These are phyloP conservation scores for Sanghuangporus sanghuang DNA, from an alignment of 1,284 basidiomycete genomes.

Conservation along the genomic window DNA sequence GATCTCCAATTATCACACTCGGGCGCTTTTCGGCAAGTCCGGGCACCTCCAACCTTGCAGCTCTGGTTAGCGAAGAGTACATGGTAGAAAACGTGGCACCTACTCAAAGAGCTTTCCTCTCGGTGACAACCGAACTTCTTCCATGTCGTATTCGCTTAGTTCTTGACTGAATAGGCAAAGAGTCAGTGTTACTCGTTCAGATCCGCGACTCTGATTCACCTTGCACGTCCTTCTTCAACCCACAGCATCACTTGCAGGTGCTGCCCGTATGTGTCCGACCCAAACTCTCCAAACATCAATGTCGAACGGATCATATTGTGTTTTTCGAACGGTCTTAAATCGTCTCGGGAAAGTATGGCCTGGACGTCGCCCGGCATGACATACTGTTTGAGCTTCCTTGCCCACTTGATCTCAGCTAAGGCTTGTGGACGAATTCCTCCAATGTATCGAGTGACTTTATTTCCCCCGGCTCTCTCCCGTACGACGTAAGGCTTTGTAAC, in stretches of 20 bases:
- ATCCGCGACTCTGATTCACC: slow-evolving; percentile 26
- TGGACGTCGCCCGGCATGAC: not conserved
- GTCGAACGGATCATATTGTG: slow-evolving; percentile 26
- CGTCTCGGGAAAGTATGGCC: not conserved
- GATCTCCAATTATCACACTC: slow-evolving; percentile 46
- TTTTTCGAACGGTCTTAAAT: slow-evolving; percentile 17
- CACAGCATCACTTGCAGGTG: slow-evolving; percentile 39
- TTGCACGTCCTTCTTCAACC: slow-evolving; percentile 43
- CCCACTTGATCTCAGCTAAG: slow-evolving; percentile 13
- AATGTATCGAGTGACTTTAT: slow-evolving; percentile 25
- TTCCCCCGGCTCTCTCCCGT: slow-evolving; percentile 22
- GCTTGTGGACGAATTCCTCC: slow-evolving; percentile 32
- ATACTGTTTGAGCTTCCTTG: not conserved
- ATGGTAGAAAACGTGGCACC: not conserved
- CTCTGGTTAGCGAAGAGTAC: not conserved
- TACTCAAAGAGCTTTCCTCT: slow-evolving; percentile 25
- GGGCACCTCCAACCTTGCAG: slow-evolving; percentile 37
- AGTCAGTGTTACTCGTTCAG: not conserved
- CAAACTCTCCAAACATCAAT: slow-evolving; percentile 32
- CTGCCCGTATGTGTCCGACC: slow-evolving; percentile 31
- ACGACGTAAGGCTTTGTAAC: slow-evolving; percentile 34
- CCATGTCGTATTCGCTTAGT: slow-evolving; percentile 38
- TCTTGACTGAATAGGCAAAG: slow-evolving; percentile 31
- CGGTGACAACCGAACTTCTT: slow-evolving; percentile 30
- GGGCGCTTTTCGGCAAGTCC: slow-evolving; percentile 47